Evolutionary conservation across 805 yeast species (phyloP).

Genomic region (Yamadazyma philogaea): DNA sequence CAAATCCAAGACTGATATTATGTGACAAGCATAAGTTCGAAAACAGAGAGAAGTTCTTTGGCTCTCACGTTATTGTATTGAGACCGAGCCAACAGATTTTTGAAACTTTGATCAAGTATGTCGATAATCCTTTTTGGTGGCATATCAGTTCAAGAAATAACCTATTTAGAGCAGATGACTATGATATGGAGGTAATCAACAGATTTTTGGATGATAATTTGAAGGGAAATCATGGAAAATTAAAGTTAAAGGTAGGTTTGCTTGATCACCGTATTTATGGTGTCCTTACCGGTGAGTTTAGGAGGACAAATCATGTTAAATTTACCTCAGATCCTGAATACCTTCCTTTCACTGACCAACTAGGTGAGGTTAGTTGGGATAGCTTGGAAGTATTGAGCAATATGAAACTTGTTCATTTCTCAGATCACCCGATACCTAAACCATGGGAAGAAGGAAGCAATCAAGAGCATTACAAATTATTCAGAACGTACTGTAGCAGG

Average conservation of each 20-base stretch:
- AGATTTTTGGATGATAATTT: constrained; percentile 29
- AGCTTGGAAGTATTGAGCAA: constrained; percentile 22
- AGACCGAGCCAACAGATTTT: constrained; percentile 40
- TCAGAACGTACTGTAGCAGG: constrained; percentile 24
- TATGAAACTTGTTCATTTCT: constrained; percentile 54
- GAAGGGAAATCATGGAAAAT: neutral
- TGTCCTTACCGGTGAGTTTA: constrained; percentile 49
- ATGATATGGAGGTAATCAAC: constrained; percentile 55
- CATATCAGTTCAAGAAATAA: constrained; percentile 17
- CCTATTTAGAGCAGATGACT: constrained; percentile 33
- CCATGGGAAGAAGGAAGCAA: constrained; percentile 50
- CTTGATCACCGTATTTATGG: constrained; percentile 54
- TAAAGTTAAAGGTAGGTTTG: constrained; percentile 24
- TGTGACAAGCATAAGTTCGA: constrained; percentile 25
- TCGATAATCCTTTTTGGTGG: constrained; percentile 31
- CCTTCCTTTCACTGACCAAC: constrained; percentile 25
- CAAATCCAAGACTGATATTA: constrained; percentile 14
- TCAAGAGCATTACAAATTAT: constrained; percentile 21
- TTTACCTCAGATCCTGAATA: constrained; percentile 45
- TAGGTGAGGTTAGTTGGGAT: constrained; percentile 30
- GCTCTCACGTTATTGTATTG: constrained; percentile 58
- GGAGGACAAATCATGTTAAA: constrained; percentile 33
- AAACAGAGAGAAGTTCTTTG: constrained; percentile 31
- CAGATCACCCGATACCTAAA: constrained; percentile 64
- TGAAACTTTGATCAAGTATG: constrained; percentile 19